Base-by-base conservation (phyloP, 2,329 filamentous ascomycete species). In the Fusarium dlaminii region DNA sequence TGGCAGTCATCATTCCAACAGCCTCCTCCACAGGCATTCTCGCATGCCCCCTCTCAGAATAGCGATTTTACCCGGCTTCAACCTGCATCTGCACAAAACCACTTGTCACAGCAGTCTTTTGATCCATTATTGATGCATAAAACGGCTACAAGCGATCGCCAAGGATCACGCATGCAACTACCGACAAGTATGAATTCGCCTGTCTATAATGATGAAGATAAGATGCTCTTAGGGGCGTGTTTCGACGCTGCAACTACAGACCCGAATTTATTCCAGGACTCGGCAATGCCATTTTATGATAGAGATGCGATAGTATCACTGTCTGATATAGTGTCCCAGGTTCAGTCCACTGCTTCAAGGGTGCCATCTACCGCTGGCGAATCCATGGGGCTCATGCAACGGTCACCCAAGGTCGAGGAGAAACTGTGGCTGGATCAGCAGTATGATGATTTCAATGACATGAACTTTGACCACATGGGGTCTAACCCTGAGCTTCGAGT, bases 321-420 rank as follows among this genome's bases (percentile, higher is more conserved):
- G 14, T 52, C 54, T 27, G 43, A 52, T 36, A 42, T 56, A 30
- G 7, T 36, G 17, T 67, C 63, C 6, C 61, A 67, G 34, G 59
- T 66, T 20, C 71, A 72, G 13, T 71, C 63, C 29, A 72, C 58
- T 48, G 48, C 63, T 24, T 74, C 71, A 13, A 66, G 65, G 43
- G 71, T 63, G 37, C 54, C 71, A 24, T 72, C 71, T 37, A 73
- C 67, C 15, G 29, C 69, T 24, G 71, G 71, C 17, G 71, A 74
- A 36, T 63, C 66, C 8, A 57, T 52, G 32, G 30, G 45, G 8
- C 22, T 64, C 39, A 58, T 68, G 20, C 52, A 58, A 11, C 51
- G 34, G 18, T 74, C 71, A 8, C 62, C 71, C 15, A 62, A 63
- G 24, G n/a, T 52, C 12, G 39, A 74, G 20, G 67, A 52, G 30